phyloP scores from a whole-genome alignment of 352 stramenopile genomes.

The Pythium dissotocum region DNA sequence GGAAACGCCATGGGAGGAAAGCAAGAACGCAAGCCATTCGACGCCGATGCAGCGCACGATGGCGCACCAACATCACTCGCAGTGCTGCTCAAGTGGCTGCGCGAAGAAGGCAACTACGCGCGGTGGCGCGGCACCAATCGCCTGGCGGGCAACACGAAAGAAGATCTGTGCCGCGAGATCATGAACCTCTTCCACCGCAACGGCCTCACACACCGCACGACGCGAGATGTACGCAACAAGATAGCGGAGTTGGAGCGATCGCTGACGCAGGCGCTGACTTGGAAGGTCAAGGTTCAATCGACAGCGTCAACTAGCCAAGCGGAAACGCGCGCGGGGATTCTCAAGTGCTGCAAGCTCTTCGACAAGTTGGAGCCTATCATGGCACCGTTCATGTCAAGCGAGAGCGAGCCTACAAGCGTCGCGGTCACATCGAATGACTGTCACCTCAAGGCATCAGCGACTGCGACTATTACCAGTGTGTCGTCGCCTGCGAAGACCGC shows the following conservation, averaged over 20 bases:
- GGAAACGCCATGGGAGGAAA: neutral
- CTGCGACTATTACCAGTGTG: neutral
- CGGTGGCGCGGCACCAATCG: slow-evolving; percentile 11
- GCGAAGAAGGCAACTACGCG: slow-evolving; percentile 8
- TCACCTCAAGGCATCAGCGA: neutral
- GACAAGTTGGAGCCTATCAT: neutral
- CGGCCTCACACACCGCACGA: neutral
- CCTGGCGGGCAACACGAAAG: neutral
- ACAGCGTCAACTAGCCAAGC: neutral
- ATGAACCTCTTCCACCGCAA: neutral
- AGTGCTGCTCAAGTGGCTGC: slow-evolving; percentile 18
- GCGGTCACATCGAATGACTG: neutral
- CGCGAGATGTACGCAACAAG: neutral
- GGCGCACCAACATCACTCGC: slow-evolving; percentile 8
- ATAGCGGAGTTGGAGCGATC: slow-evolving; percentile 2
- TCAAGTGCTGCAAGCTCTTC: slow-evolving; percentile 2
- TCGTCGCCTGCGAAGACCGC: neutral
- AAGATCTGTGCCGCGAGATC: slow-evolving; percentile 1
- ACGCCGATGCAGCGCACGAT: slow-evolving; percentile 6
- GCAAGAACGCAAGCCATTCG: slow-evolving; percentile 10
- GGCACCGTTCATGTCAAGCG: neutral
- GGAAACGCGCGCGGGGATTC: neutral
- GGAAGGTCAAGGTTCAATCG: neutral
- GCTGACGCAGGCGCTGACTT: neutral
- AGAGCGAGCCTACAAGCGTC: neutral